Percentiles rank a stretch among this genome's conserved stretches.
Conservation (phyloP, 2,329 filamentous ascomycete species). For the Paecilomyces fulvus region DNA sequence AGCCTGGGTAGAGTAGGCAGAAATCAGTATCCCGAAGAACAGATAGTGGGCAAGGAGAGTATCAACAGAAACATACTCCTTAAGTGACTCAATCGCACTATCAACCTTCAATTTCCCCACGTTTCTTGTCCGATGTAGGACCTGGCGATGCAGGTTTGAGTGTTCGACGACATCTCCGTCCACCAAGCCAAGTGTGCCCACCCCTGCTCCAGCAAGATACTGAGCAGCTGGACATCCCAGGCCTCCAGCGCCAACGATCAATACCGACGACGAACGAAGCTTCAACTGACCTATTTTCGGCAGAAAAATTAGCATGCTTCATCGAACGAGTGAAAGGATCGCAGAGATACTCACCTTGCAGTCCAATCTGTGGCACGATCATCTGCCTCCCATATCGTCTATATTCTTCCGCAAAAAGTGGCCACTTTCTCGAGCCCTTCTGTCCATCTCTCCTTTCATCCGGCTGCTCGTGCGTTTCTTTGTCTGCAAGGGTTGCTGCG, state of each 20-base stretch:
- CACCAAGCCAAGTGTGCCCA: slow-evolving; percentile 73
- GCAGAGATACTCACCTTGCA: slow-evolving; percentile 51
- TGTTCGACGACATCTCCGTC: slow-evolving; percentile 82
- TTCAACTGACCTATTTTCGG: slow-evolving; percentile 59
- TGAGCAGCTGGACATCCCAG: slow-evolving; percentile 84
- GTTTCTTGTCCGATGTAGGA: slow-evolving; percentile 64
- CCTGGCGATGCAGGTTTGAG: slow-evolving; percentile 88
- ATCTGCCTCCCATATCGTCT: slow-evolving; percentile 82
- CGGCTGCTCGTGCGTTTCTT: background rate
- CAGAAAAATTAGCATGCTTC: background rate
- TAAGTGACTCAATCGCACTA: slow-evolving; percentile 57
- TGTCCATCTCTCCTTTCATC: background rate
- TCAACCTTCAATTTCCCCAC: slow-evolving; percentile 74
- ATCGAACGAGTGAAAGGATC: background rate
- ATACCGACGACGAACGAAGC: slow-evolving; percentile 60
- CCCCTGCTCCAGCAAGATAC: slow-evolving; percentile 85
- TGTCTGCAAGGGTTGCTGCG: slow-evolving; percentile 9
- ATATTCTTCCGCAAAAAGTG: slow-evolving; percentile 65
- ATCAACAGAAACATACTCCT: slow-evolving; percentile 36
- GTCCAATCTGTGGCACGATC: slow-evolving; percentile 73
- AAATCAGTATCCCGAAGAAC: background rate
- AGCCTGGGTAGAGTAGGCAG: slow-evolving; percentile 40
- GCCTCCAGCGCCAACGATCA: slow-evolving; percentile 81
- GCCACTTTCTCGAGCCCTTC: slow-evolving; percentile 47
- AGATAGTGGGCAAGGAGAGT: background rate